Evolutionary conservation across 768 basidiomycete species (phyloP), one percentile per base, ranked within the genome.

Genomic region (Boletus fagicola): DNA sequence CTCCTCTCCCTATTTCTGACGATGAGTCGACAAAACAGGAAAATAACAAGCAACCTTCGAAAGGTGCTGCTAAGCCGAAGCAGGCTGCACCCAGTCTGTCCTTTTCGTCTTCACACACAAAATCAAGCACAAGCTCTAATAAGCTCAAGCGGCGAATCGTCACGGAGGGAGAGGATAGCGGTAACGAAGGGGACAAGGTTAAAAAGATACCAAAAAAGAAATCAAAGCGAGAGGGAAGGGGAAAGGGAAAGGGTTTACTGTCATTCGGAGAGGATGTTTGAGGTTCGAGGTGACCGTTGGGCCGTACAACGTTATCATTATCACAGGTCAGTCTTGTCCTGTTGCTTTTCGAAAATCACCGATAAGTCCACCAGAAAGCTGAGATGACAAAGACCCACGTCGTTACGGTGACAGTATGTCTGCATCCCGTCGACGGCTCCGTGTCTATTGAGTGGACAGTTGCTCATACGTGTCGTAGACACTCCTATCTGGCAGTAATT

Each of bases 181-280:
- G 61, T 18, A 56, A 59, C 39, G 65, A 62, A 35, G 64, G 59
- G 5, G 57, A 60, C 20, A 66, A 56, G 5, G 49, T 62, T 2
- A 68, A 69, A 48, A 68, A 65, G 35, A 69, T 65, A 1, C 61
- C 74, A 12, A 83, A 80, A 68, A 83, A 83, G 78, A 88, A 86
- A 62, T 50, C 74, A 4, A 88, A 85, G 73, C 77, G 74, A 56
- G 64, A 58, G 43, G 70, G 71, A 53, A 80, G 77, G 65, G 72
- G 74, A 56, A 63, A 57, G 43, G 70, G 71, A 53, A 80, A 77
- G 65, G 71, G 74, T 44, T 64, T 77, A 5, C 57, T 75, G 49
- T 76, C 75, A 2, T 75, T 75, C 36, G 71, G 59, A 48, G 72
- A 75, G 53, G 72, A 74, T 40, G 65, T 62, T 49, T 72, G 64